Evolutionary conservation across 371 early-diverging fungal species (phyloP), one percentile per base, ranked within the genome.

Genomic region (Batkoa obscura): DNA sequence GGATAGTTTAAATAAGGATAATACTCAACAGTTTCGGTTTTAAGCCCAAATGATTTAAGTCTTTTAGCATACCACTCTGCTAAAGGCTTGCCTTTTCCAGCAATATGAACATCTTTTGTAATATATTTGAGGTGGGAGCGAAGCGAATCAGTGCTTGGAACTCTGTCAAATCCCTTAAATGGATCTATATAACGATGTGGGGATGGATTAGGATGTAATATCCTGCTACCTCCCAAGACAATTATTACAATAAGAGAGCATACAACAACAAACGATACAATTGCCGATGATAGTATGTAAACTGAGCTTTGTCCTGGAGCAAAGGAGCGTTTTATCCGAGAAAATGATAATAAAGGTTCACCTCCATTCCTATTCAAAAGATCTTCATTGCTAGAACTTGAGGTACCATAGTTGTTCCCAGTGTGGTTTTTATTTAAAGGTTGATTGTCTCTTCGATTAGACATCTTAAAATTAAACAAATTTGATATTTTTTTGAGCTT

Each of bases 1-100:
- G 53, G 53, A 39, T 53, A 53, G 53, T 53, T 53, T 6, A 53
- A 30, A 35, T 53, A 53, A 13, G 53, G 53, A 31, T 53, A 53
- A 23, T 53, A 53, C 4, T 15, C 34, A 9, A 38, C 12, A 15
- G 38, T 38, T 34, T 53, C 53, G 30, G 53, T 53, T 15, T 41
- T 8, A 3, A 53, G 38, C 3, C 42, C 53, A 17, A 13, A 53
- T 12, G 15, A 37, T 39, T 53, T 12, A n/a, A 53, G 39, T 39
- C 39, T 34, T 41, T 3, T 34, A 6, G 9, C 38, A 35, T 38
- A 38, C 53, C 53, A 53, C 12, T 53, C 53, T 3, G 38, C 38
- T 23, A 53, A 30, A 6, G 30, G 38, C 30, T 41, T 53, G 2
- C 53, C 36, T 53, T 53, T 53, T 15, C 53, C 53, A 17, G 53